Evolutionary conservation across 2,329 filamentous ascomycete genomes (phyloP), one percentile per base, ranked within the genome.

Genomic region (Xylariales sp.): DNA sequence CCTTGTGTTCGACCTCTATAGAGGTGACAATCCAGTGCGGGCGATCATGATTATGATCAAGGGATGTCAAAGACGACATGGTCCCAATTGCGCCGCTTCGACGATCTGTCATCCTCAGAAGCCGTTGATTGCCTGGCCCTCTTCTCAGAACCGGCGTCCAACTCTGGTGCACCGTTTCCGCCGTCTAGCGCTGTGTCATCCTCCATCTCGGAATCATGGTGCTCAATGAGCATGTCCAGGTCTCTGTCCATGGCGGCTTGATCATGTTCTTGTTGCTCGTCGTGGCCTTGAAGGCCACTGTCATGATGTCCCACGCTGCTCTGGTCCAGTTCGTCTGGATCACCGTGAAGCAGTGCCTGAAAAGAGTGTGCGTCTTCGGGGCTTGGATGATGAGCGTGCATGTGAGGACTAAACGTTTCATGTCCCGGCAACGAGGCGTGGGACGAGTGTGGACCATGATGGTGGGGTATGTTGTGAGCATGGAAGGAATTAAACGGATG

Each of bases 341-440:
- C 67, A 2, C 69, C 73, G 51, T 72, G 68, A 3, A 79, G 67
- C 2, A 79, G 58, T 1, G 73, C 71, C 42, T 78, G 73, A 51
- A 79, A 77, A 32, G 62, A 61, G 32, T 76, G 69, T 1, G 70
- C 61, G 19, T 74, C 68, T 42, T 57, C 57, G 14, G 51, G 46
- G 4, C 66, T 55, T 22, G 52, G 20, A 31, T 58, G 52, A 20
- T 46, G 44, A 10, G 39, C 39, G 7, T 34, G 34, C 8, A 41
- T 40, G 38, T 55, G 55, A 2, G 50, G 35, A n/a, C 42, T 50
- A 39, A 56, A 58, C 1, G 46, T 32, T 16, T 46, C 47, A 16
- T 50, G 49, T 15, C 42, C 48, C 0, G 47, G 31, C 2, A 54
- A 22, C 7, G 48, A 46, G 4, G 44, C 31, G 32, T 53, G 49